These are phyloP conservation scores for Cenchrus purpureus DNA, from an alignment of 176 grass and related monocot species.

Conservation along the genomic window DNA sequence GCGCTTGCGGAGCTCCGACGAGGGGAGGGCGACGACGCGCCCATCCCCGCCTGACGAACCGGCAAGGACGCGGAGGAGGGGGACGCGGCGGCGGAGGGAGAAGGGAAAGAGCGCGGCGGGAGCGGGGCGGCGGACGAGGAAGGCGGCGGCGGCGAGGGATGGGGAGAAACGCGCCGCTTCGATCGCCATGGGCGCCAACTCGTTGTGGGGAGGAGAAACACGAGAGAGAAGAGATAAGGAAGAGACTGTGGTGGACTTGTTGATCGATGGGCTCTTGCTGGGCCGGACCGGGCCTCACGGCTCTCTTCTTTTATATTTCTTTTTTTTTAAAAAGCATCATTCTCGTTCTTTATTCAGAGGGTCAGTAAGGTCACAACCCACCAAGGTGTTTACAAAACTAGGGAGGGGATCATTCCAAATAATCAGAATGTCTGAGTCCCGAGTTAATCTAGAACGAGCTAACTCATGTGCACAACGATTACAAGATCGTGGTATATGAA, in stretches of 20 bases:
- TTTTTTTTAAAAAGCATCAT: too few species aligned
- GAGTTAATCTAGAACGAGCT: too few species aligned
- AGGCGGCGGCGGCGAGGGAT: conserved; percentile 41
- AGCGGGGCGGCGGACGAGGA: conserved; percentile 31
- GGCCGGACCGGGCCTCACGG: too few species aligned
- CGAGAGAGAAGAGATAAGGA: neutral
- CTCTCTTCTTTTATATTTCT: too few species aligned
- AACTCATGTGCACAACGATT: too few species aligned
- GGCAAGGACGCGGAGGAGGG: conserved; percentile 38
- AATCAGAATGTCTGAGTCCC: too few species aligned
- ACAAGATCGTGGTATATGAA: too few species aligned
- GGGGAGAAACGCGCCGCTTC: conserved; percentile 51
- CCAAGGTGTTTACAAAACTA: too few species aligned
- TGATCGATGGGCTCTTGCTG: too few species aligned
- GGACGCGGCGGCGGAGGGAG: conserved; percentile 36
- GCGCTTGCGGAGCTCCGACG: conserved; percentile 78
- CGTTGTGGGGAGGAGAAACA: neutral
- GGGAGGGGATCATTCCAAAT: too few species aligned
- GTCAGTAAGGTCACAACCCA: too few species aligned
- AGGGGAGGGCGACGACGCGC: conserved; percentile 58
- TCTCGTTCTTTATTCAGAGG: too few species aligned
- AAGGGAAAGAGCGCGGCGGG: neutral
- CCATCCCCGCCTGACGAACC: conserved; percentile 39
- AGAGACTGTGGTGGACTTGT: neutral
- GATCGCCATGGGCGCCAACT: conserved; percentile 28